Evolutionary conservation across 2,329 filamentous ascomycete genomes (phyloP), one percentile per base, ranked within the genome.

Genomic region (Phyllosticta citriasiana): DNA sequence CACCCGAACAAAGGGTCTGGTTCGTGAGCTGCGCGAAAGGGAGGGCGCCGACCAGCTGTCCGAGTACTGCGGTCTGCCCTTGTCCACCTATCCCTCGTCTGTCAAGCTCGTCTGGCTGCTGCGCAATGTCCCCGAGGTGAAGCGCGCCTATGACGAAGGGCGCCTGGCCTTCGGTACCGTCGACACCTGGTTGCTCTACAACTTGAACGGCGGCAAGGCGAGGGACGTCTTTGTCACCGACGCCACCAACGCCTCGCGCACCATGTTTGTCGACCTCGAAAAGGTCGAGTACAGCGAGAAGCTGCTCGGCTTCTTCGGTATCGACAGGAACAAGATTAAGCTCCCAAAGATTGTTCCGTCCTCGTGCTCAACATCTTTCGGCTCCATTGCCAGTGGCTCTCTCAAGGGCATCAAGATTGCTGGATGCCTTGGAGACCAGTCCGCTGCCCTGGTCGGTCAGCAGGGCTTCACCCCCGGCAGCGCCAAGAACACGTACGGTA

Each of bases 401-500:
- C 78, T 96, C 8, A 81, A 84, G 64, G 90, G 88, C 27, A 77
- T 87, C 26, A 84, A 78, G 53, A 93, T 96, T 65, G 85, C 88
- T n/a, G 91, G 91, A 67, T 94, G 89, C 71, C 77, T 95, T 16
- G 91, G 91, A 64, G 91, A 96, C 70, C 91, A 96, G 74, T 93
- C 90, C 51, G 87, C 89, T 59, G 91, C 91, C 16, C 78, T 96
- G 57, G 89, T 96, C 22, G 91, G 91, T 55, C 90, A 95, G 73
- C 88, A 88, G 71, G 91, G 88, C 14, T 96, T 96, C 76, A 82
- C 80, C 3, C 86, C 89, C 0, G 91, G 91, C 57, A 84, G 85
- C 67, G 91, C 90, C 53, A 96, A 96, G 80, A 95, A 94, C 74
- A 96, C 91, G 0, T 95, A 95, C 71, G 91, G 91, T 50, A 96